Percentiles rank a stretch among this genome's conserved stretches.
Conservation (phyloP, 805 yeast genomes). For the Clavispora vitiphila region DNA sequence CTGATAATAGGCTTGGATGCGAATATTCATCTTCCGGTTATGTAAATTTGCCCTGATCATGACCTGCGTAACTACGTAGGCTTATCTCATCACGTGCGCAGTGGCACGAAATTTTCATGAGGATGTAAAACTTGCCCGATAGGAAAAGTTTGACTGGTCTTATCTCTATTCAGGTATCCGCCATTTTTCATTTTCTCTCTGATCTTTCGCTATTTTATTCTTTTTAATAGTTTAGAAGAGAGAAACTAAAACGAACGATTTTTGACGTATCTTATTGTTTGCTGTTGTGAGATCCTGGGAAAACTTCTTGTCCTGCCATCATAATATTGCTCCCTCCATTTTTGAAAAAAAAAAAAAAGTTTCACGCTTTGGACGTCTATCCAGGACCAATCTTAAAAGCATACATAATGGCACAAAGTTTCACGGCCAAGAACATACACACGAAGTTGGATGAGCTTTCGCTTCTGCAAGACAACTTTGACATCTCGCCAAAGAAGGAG, state of each 20-base stretch:
- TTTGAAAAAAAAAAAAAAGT: no score
- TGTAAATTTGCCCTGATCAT: background rate
- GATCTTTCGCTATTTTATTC: background rate
- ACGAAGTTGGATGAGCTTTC: constrained; percentile 15
- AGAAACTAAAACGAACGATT: no score
- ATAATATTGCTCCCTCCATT: background rate
- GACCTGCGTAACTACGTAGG: no score
- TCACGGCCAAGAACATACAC: constrained; percentile 13
- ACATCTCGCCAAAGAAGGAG: constrained; percentile 4
- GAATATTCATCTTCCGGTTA: no score
- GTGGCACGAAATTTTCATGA: background rate
- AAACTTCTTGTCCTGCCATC: background rate
- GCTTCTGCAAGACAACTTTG: constrained; percentile 7
- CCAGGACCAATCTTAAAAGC: background rate
- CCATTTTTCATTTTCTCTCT: background rate
- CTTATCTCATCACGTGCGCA: constrained; percentile 13
- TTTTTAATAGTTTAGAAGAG: no score
- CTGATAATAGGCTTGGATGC: no score
- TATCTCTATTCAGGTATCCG: background rate
- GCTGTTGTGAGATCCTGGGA: background rate
- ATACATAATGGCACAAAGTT: constrained; percentile 10
- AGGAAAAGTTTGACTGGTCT: background rate
- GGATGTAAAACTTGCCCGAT: background rate
- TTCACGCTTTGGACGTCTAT: no score
- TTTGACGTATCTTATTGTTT: background rate